These are phyloP conservation scores for Cunninghamia lanceolata DNA, from an alignment of 75 land plant species.

Conservation along the genomic window DNA sequence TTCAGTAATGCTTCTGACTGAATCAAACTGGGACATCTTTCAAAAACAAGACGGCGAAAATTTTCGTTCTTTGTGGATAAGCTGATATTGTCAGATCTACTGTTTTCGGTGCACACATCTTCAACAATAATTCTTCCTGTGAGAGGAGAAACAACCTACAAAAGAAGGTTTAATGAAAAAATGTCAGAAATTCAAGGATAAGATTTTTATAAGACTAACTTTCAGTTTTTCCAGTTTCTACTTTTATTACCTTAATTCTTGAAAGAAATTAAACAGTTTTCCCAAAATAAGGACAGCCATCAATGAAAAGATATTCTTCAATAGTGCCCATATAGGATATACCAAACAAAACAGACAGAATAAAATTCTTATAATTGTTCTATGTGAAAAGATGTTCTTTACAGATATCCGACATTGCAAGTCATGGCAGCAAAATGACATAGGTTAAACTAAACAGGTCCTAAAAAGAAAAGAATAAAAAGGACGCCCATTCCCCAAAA, in stretches of 20 bases:
- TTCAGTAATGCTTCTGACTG: constrained; percentile 15
- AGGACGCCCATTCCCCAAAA: too few relatives aligned
- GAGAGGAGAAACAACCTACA: constrained; percentile 10
- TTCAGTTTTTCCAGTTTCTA: neutral
- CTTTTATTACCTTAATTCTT: neutral
- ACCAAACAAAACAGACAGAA: too few relatives aligned
- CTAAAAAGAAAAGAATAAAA: too few relatives aligned
- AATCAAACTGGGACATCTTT: constrained; percentile 5
- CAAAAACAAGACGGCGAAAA: constrained; percentile 10
- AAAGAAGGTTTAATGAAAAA: neutral
- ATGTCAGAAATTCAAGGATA: neutral
- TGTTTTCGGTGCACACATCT: constrained; percentile 5
- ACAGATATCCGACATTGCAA: too few relatives aligned
- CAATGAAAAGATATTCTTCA: too few relatives aligned
- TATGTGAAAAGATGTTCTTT: too few relatives aligned
- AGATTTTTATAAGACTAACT: neutral
- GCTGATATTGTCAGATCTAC: neutral
- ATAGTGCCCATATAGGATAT: too few relatives aligned
- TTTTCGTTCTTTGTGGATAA: neutral
- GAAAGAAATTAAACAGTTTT: too few relatives aligned
- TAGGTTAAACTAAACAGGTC: too few relatives aligned
- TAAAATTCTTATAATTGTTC: too few relatives aligned
- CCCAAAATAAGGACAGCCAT: too few relatives aligned
- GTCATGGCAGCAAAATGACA: too few relatives aligned
- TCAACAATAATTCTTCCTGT: constrained; percentile 15